phyloP scores from a whole-genome alignment of 345 rosid species.

The Carallia pectinifolia region DNA sequence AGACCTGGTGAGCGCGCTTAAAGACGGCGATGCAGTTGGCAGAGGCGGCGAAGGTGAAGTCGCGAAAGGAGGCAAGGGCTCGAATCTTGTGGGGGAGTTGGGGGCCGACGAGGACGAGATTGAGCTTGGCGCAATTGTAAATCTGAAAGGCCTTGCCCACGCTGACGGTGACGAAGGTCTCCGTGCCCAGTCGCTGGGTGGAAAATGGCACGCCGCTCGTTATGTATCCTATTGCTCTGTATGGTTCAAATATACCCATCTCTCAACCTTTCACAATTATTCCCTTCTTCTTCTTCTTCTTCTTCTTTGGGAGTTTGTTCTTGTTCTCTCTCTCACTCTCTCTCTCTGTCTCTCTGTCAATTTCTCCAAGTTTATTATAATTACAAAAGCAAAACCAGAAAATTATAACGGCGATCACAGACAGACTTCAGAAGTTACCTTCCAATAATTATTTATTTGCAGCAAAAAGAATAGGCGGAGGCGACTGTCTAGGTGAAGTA shows the following conservation, averaged over 20 bases:
- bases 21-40: conserved; percentile 71
- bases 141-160: conserved; percentile 94
- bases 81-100: conserved; percentile 85
- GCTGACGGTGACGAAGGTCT: conserved; percentile 86
- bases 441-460: too few relatives aligned
- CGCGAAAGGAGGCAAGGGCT: conserved; percentile 81
- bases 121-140: conserved; percentile 89
- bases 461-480: too few relatives aligned
- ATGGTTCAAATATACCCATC: conserved; percentile 96
- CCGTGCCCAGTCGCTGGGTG: conserved; percentile 83
- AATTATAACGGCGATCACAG: too few relatives aligned
- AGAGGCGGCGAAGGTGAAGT: conserved; percentile 80
- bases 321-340: neutral
- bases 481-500: too few relatives aligned
- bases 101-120: conserved; percentile 72
- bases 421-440: too few relatives aligned
- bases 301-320: neutral
- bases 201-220: conserved; percentile 78
- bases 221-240: conserved; percentile 86
- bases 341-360: too few relatives aligned
- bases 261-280: neutral
- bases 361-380: too few relatives aligned
- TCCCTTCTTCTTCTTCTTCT: neutral
- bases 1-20: conserved; percentile 82
- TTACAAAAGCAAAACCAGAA: too few relatives aligned